Conservation (phyloP, 495 filamentous ascomycete species). For the Daldinia childiae region DNA sequence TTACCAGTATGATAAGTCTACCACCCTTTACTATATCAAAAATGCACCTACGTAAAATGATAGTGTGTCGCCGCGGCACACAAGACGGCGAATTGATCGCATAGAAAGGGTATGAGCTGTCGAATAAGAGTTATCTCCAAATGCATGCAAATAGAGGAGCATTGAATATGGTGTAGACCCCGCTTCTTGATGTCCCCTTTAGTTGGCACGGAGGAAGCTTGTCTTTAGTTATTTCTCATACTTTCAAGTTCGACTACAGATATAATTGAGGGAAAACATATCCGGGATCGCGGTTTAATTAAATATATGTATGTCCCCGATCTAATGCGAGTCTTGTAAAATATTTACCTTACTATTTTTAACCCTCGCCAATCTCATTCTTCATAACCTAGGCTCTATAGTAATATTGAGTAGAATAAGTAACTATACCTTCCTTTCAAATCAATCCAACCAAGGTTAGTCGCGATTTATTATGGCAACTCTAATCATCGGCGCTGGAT, state of each 20-base stretch:
- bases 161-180: background rate
- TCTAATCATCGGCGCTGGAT: slow-evolving; percentile 55
- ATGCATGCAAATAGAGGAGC: background rate
- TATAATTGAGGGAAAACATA: too few species aligned
- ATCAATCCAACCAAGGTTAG: background rate
- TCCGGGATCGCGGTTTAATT: too few species aligned
- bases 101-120: background rate
- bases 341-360: background rate
- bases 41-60: background rate
- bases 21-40: background rate
- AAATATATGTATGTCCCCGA: background rate
- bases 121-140: background rate
- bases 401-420: background rate
- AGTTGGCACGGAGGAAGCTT: background rate
- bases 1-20: background rate
- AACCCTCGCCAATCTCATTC: background rate
- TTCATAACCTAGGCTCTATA: background rate
- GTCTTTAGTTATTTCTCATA: background rate
- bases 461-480: background rate
- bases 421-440: too few species aligned
- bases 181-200: background rate
- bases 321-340: background rate
- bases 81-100: background rate
- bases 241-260: background rate
- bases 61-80: background rate